Evolutionary conservation across 169 alveolate genomes (phyloP), one percentile per base, ranked within the genome.

Genomic region (Babesia divergens): DNA sequence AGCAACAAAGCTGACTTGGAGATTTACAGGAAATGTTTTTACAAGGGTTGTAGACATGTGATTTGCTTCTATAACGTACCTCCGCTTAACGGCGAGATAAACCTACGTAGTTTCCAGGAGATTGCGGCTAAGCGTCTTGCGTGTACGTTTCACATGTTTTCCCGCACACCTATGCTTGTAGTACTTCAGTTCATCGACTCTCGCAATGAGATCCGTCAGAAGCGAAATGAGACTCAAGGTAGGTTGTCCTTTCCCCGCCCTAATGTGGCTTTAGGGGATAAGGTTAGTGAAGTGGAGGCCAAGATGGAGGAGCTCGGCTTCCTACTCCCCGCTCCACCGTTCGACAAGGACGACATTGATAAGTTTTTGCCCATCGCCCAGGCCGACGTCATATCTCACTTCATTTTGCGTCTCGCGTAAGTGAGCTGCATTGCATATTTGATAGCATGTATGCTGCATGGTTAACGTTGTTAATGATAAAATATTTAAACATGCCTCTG

Each of bases 91-190:
- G 93, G 93, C 4, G 83, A 83, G 46, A 69, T 86, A 22, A 82
- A 81, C 77, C 84, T 88, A 40, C 74, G 93, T 20, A 83, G 83
- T 68, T 70, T 88, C 65, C 93, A 88, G 67, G 93, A 88, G 65
- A 77, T 83, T 29, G 88, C 90, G 4, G 93, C 93, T 32, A 88
- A 88, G 71, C 77, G 93, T 24, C 65, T 88, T 42, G 93, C 93
- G 38, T 43, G 86, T 77, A 43, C 29, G 71, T 56, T 32, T 20
- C 44, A 20, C 8, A 16, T 22, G 20, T 28, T 11, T 8, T 2
- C 4, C 3, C n/a, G 22, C 31, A 14, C 24, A 44, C 1, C 9
- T 2, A 11, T n/a, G n/a, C 8, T 13, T 40, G 24, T 80, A 80
- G 88, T 80, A 26, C 62, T 80, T 40, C 88, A 80, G 20, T 80